phyloP scores from a whole-genome alignment of 768 basidiomycete genomes.

The Russula foetens region DNA sequence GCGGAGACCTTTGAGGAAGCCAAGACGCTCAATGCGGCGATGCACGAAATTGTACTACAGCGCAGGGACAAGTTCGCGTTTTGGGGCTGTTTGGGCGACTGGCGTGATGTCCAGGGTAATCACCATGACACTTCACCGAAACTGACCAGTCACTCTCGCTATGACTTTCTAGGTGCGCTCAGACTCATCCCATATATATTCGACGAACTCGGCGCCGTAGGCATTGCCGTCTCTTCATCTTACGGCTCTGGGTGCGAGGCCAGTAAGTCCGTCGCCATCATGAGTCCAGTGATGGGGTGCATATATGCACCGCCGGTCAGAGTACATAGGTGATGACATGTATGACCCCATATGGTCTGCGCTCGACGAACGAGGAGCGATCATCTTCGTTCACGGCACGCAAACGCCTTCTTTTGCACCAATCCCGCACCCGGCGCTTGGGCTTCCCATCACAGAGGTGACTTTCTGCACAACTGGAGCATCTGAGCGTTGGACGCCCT shows the following conservation, averaged over 20 bases:
- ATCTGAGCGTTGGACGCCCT: too few relatives aligned
- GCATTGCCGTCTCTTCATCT: constrained; percentile 58
- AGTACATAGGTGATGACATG: constrained; percentile 54
- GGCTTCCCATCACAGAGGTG: constrained; percentile 64
- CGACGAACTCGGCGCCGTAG: constrained; percentile 54
- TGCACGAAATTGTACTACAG: constrained; percentile 39
- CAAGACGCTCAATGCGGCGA: constrained; percentile 40
- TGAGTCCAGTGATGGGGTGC: not conserved
- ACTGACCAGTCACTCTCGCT: not conserved
- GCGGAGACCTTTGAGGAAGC: constrained; percentile 34
- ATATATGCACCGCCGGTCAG: constrained; percentile 28
- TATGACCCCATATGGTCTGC: constrained; percentile 69
- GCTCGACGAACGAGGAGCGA: constrained; percentile 46
- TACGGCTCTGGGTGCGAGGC: constrained; percentile 50
- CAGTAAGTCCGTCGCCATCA: constrained; percentile 32
- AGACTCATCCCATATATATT: constrained; percentile 52
- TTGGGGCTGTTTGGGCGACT: constrained; percentile 55
- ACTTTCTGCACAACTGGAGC: not conserved
- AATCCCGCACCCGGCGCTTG: constrained; percentile 53
- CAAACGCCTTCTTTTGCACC: constrained; percentile 59
- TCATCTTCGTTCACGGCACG: constrained; percentile 68
- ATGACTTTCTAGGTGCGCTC: constrained; percentile 40
- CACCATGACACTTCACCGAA: not conserved
- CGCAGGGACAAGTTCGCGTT: constrained; percentile 59
- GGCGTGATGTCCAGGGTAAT: constrained; percentile 54